A percentile compares a stretch with the other conserved stretches of the same genome.
Conservation (phyloP, 2,329 filamentous ascomycete species). For the Botrytis byssoidea region DNA sequence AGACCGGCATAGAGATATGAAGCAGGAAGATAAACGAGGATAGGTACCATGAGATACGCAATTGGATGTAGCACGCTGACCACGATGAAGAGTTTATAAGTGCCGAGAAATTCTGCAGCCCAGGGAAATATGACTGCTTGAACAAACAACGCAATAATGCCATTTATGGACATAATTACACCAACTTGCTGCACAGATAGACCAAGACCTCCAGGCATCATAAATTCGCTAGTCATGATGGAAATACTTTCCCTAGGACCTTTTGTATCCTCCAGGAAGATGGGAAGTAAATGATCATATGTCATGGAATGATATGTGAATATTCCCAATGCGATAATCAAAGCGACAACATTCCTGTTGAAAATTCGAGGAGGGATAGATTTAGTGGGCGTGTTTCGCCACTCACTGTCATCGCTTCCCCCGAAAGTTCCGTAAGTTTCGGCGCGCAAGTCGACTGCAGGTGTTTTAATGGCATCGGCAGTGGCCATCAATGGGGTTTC, state of each 20-base stretch:
- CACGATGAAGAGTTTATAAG: slow-evolving; percentile 56
- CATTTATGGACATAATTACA: slow-evolving; percentile 58
- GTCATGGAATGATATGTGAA: slow-evolving; percentile 97
- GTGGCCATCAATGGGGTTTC: slow-evolving; percentile 71
- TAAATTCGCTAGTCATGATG: slow-evolving; percentile 31
- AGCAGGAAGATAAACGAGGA: slow-evolving; percentile 53
- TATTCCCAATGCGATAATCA: slow-evolving; percentile 79
- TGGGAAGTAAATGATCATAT: slow-evolving; percentile 87
- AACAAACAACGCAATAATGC: slow-evolving; percentile 57
- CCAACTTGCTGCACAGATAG: slow-evolving; percentile 62
- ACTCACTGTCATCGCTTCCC: slow-evolving; percentile 34
- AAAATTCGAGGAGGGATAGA: slow-evolving; percentile 47
- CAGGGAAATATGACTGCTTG: slow-evolving; percentile 62
- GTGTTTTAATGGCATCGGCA: slow-evolving; percentile 70
- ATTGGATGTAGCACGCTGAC: slow-evolving; percentile 61
- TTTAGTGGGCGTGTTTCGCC: slow-evolving; percentile 37
- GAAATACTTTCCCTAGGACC: slow-evolving; percentile 36
- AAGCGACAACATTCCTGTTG: slow-evolving; percentile 65
- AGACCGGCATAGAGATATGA: slow-evolving; percentile 55
- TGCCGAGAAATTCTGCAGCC: slow-evolving; percentile 56
- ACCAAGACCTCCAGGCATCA: slow-evolving; percentile 61
- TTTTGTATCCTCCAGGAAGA: slow-evolving; percentile 82
- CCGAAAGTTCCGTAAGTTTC: slow-evolving; percentile 77
- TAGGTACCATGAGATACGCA: slow-evolving; percentile 59
- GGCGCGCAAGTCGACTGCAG: slow-evolving; percentile 69